phyloP scores from a whole-genome alignment of 2,329 filamentous ascomycete genomes.

The Aspergillus ibericus region DNA sequence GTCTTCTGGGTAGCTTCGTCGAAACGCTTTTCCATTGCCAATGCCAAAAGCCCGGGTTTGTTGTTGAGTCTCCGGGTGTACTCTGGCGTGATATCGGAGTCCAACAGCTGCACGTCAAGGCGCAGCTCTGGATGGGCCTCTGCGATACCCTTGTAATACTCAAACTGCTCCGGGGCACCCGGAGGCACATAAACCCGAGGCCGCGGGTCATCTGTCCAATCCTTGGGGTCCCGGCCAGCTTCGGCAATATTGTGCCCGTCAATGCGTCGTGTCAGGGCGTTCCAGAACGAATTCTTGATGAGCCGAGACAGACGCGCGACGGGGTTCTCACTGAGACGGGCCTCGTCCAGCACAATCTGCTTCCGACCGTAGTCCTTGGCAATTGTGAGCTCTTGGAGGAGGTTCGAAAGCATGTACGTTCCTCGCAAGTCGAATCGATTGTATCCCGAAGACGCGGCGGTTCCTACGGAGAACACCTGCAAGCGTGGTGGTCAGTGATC shows the following conservation, averaged over 20 bases:
- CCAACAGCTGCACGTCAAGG: constrained; percentile 78
- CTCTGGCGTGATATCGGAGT: constrained; percentile 71
- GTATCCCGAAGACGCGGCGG: constrained; percentile 79
- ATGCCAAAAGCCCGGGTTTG: constrained; percentile 83
- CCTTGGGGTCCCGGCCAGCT: constrained; percentile 87
- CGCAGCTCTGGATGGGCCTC: constrained; percentile 76
- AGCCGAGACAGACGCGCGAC: constrained; percentile 82
- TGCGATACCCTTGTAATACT: constrained; percentile 84
- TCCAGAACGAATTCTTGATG: constrained; percentile 91
- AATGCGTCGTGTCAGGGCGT: constrained; percentile 82
- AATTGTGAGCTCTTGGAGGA: constrained; percentile 89
- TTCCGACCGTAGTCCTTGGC: constrained; percentile 88
- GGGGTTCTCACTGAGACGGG: constrained; percentile 90
- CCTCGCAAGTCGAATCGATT: constrained; percentile 89
- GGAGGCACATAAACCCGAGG: constrained; percentile 88
- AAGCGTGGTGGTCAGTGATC: neutral
- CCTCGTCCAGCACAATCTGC: constrained; percentile 87
- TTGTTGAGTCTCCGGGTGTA: constrained; percentile 80
- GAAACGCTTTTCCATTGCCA: constrained; percentile 77
- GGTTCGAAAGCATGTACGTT: constrained; percentile 95
- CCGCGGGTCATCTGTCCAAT: constrained; percentile 86
- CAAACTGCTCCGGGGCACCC: constrained; percentile 81
- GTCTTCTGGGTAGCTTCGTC: constrained; percentile 68
- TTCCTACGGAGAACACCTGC: constrained; percentile 80
- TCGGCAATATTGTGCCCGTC: constrained; percentile 78